A percentile compares a stretch with the other conserved stretches of the same genome.
phyloP scores from a whole-genome alignment of 371 early-diverging fungal genomes.

The Umbelopsis sp. region DNA sequence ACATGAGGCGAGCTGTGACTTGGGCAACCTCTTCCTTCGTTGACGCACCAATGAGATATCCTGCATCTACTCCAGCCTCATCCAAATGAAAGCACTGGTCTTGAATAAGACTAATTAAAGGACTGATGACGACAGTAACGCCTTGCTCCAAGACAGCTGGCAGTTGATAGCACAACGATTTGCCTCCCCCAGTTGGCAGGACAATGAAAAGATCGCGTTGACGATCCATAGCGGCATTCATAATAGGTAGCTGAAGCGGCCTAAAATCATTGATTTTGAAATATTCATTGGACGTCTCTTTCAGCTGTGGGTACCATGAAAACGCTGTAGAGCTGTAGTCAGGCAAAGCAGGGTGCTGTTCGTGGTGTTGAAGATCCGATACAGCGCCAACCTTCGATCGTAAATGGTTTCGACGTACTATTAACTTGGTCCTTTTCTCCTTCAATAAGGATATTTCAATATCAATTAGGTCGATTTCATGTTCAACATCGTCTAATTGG shows the following conservation, averaged over 20 bases:
- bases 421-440: neutral
- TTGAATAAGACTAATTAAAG: slow-evolving; percentile 81
- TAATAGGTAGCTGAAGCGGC: slow-evolving; percentile 69
- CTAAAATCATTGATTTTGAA: slow-evolving; percentile 68
- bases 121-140: slow-evolving; percentile 85
- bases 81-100: slow-evolving; percentile 84
- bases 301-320: slow-evolving; percentile 55
- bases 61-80: slow-evolving; percentile 70
- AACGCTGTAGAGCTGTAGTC: slow-evolving; percentile 42
- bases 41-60: slow-evolving; percentile 63
- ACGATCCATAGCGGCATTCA: slow-evolving; percentile 74
- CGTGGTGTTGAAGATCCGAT: neutral
- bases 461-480: slow-evolving; percentile 4
- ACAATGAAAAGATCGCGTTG: slow-evolving; percentile 80
- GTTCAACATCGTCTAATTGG: slow-evolving; percentile 13
- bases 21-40: slow-evolving; percentile 56
- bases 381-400: neutral
- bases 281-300: slow-evolving; percentile 36
- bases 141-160: slow-evolving; percentile 80
- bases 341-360: neutral
- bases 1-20: slow-evolving; percentile 49
- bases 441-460: neutral
- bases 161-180: slow-evolving; percentile 87
- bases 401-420: neutral
- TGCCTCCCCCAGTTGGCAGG: slow-evolving; percentile 92